phyloP scores from a whole-genome alignment of 805 yeast genomes.

The Candida montana region DNA sequence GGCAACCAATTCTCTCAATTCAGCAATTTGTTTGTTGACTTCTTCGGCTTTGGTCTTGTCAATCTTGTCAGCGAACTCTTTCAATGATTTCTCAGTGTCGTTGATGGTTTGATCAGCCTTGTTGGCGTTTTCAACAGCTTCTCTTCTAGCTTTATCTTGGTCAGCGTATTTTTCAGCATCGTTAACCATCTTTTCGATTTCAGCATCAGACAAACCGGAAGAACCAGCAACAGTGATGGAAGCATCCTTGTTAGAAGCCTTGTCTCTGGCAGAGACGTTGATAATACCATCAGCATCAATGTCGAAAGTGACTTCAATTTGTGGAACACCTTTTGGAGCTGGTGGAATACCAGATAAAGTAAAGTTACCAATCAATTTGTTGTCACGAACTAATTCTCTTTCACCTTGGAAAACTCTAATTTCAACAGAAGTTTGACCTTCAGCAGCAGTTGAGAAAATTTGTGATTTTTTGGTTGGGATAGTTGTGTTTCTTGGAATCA shows the following conservation, averaged over 20 bases:
- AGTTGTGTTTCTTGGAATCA: conserved; percentile 98
- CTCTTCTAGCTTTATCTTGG: conserved; percentile 50
- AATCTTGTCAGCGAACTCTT: conserved; percentile 64
- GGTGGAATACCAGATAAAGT: conserved; percentile 68
- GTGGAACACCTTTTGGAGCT: conserved; percentile 78
- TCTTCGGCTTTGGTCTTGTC: conserved; percentile 50
- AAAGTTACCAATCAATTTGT: conserved; percentile 73
- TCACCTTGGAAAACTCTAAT: conserved; percentile 80
- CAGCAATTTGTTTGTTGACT: conserved; percentile 36
- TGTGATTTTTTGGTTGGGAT: conserved; percentile 99
- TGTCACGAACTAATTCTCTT: conserved; percentile 71
- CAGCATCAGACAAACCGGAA: conserved; percentile 57
- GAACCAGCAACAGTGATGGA: conserved; percentile 61
- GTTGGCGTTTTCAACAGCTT: conserved; percentile 72
- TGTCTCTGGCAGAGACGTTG: conserved; percentile 79
- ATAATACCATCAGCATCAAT: conserved; percentile 81
- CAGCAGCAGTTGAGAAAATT: conserved; percentile 84
- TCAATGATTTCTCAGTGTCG: conserved; percentile 82
- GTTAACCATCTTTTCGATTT: conserved; percentile 53
- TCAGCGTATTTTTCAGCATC: conserved; percentile 59
- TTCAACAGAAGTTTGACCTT: conserved; percentile 79
- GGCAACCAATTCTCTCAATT: conserved; percentile 67
- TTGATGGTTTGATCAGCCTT: conserved; percentile 75
- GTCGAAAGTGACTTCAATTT: conserved; percentile 69
- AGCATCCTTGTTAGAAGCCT: conserved; percentile 75